Evolutionary conservation across 2,329 filamentous ascomycete genomes (phyloP).

Genomic region (Cucurbitaria berberidis): DNA sequence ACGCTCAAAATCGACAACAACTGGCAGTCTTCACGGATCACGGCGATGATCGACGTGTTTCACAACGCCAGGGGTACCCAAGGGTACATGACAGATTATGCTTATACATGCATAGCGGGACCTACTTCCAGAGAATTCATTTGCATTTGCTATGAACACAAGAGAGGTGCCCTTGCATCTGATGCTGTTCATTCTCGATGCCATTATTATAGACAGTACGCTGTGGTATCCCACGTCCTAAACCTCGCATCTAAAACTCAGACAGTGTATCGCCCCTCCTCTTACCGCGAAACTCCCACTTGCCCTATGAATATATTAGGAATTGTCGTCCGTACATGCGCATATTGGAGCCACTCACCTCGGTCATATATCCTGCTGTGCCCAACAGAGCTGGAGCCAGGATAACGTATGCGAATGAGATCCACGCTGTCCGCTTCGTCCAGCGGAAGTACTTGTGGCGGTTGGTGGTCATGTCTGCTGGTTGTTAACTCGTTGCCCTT

Average conservation of each 20-base stretch:
- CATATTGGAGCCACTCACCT: constrained; percentile 69
- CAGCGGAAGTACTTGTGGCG: constrained; percentile 96
- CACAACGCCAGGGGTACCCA: no score
- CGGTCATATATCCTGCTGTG: constrained; percentile 77
- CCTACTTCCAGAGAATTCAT: background rate
- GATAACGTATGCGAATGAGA: constrained; percentile 78
- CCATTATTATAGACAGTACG: constrained; percentile 22
- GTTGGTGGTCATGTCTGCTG: constrained; percentile 77
- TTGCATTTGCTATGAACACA: background rate
- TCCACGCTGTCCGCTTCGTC: constrained; percentile 80
- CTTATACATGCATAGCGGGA: background rate
- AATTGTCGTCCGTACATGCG: constrained; percentile 11
- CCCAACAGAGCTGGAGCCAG: constrained; percentile 74
- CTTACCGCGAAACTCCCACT: constrained; percentile 85
- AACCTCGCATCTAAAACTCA: constrained; percentile 68
- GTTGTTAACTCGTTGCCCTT: constrained; percentile 12
- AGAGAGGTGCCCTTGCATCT: background rate
- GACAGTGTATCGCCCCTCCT: constrained; percentile 81
- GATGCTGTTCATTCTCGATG: background rate
- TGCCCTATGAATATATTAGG: constrained; percentile 67
- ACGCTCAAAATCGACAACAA: no score
- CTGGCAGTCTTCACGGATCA: no score
- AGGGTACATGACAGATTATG: background rate
- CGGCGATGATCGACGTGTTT: no score
- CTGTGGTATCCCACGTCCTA: background rate